Base-by-base conservation (phyloP, 2,329 filamentous ascomycete genomes). In the Fusarium sp. region DNA sequence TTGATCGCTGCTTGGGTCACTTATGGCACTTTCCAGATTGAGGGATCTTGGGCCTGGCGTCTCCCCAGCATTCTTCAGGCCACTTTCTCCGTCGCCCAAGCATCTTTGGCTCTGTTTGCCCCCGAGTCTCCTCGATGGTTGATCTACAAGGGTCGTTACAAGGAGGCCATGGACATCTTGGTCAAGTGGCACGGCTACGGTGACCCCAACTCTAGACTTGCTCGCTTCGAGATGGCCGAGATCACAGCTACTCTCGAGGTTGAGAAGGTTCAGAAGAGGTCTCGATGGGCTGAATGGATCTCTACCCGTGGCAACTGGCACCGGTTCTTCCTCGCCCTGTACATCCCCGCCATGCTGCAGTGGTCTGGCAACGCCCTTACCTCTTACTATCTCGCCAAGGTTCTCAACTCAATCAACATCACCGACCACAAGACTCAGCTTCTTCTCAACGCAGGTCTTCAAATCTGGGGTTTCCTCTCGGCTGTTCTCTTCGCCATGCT, bases 61-160 rank as follows among this genome's bases (percentile, higher is more conserved):
- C 79, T 87, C 4, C 87, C 87, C 0, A 87, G 85, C 35, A 78
- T 87, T 4, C 75, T 89, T 2, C 87, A 89, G 70, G 69, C 69
- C 0, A 79, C 76, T 38, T 84, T 85, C 22, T 76, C 75, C 0
- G 27, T 77, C 2, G 4, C 68, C 1, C 76, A 77, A 20, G 66
- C 62, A 0, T 31, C 52, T 0, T 22, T 77, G 5, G 69, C 63
- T 4, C 9, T 77, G n/a, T 76, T 75, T 7, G 71, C 74, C 0
- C 77, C 77, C 0, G 77, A 78, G 7, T 78, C 77, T 0, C 77
- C 77, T 0, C 38, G 77, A 58, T 78, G 77, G 76, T 22, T 78
- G 3, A 77, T 78, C 22, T 77, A 78, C 62, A 78, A 78, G 58
- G 76, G 74, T 0, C 76, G 77, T 1, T 73, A 72, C 16, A 71